These are phyloP conservation scores for Aspergillus floridensis DNA, from an alignment of 2,329 filamentous ascomycete genomes.

Conservation along the genomic window DNA sequence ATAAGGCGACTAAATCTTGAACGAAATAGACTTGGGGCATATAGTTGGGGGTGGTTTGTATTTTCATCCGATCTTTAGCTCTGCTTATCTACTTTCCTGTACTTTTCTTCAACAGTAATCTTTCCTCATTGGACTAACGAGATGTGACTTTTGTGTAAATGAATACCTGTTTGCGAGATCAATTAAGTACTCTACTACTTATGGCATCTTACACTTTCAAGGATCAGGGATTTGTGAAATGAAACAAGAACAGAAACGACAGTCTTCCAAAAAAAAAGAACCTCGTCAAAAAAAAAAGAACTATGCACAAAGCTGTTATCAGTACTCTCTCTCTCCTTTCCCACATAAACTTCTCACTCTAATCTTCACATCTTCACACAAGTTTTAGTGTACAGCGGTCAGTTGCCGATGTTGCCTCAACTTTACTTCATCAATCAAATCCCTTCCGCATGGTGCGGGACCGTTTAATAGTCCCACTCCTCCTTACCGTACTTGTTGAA, in stretches of 20 bases:
- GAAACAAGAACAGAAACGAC: constrained; percentile 6
- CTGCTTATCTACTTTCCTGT: constrained; percentile 15
- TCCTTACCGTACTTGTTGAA: constrained; percentile 99
- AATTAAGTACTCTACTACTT: constrained; percentile 6
- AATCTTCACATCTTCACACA: constrained; percentile 18
- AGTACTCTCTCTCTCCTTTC: constrained; percentile 18
- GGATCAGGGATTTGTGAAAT: constrained; percentile 19
- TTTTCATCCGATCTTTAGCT: constrained; percentile 12
- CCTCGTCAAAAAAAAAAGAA: constrained; percentile 26
- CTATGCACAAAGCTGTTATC: constrained; percentile 35
- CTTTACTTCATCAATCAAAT: constrained; percentile 12
- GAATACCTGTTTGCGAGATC: constrained; percentile 5
- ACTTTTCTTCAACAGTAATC: constrained; percentile 16
- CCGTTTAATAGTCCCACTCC: constrained; percentile 56
- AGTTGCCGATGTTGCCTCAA: constrained; percentile 14
- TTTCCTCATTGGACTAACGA: constrained; percentile 18
- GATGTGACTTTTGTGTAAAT: constrained; percentile 20
- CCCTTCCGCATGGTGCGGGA: constrained; percentile 11
- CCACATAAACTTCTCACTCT: constrained; percentile 9
- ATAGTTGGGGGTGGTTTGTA: constrained; percentile 18
- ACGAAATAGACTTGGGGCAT: constrained; percentile 16
- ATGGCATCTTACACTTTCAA: neutral
- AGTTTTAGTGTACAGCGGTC: constrained; percentile 36
- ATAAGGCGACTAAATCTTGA: constrained; percentile 43
- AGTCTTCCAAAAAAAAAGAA: constrained; percentile 27